phyloP scores from a whole-genome alignment of 2,329 filamentous ascomycete species.

The Fusarium marasasianum region DNA sequence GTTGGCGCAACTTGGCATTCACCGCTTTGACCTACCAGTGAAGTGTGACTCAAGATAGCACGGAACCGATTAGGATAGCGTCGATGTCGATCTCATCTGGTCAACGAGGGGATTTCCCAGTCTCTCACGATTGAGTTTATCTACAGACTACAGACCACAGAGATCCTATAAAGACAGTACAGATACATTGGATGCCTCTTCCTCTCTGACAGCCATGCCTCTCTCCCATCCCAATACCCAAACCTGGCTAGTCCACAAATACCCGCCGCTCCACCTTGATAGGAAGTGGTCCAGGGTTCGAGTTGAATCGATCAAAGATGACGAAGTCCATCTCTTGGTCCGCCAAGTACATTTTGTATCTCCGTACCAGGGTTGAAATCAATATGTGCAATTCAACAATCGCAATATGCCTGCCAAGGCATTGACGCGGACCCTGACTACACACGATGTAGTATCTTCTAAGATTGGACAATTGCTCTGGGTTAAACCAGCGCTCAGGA shows the following conservation, averaged over 20 bases:
- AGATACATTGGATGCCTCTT: neutral
- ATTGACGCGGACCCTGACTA: neutral
- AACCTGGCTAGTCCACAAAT: conserved; percentile 3
- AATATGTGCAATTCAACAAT: neutral
- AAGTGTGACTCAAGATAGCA: neutral
- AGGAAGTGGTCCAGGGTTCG: neutral
- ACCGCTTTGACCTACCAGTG: conserved; percentile 9
- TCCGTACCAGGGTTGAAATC: neutral
- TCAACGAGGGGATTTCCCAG: neutral
- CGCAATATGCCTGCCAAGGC: neutral
- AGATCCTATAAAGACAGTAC: neutral
- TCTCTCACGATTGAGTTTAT: neutral
- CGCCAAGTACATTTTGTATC: neutral
- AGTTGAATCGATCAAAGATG: neutral
- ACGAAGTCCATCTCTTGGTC: neutral
- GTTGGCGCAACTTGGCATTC: neutral
- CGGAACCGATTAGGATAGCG: neutral
- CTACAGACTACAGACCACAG: neutral
- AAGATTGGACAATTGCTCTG: neutral
- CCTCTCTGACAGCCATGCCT: neutral
- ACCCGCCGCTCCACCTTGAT: neutral
- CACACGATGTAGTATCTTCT: neutral
- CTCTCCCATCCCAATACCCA: neutral
- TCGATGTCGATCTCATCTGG: neutral
- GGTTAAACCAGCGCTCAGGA: neutral